phyloP scores from a whole-genome alignment of 225 moss, liverwort and hornwort species.

The Ulota crispa region DNA sequence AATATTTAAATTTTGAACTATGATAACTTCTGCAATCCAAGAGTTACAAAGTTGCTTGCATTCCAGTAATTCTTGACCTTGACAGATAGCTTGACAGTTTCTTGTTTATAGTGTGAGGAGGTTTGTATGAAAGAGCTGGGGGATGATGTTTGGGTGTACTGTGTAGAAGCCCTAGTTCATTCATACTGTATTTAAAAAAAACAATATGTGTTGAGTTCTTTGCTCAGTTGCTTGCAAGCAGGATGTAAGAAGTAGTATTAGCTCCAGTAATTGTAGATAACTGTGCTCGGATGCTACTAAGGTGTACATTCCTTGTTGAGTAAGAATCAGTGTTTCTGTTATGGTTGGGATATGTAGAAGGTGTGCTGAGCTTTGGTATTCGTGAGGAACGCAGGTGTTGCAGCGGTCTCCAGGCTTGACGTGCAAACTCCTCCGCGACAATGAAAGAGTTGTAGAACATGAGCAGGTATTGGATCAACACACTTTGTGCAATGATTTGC shows the following conservation, averaged over 20 bases:
- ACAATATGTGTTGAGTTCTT: background rate
- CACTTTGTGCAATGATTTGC: background rate
- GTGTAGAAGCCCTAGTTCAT: background rate
- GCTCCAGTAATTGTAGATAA: background rate
- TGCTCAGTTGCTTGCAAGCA: no score
- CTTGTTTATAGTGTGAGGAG: no score
- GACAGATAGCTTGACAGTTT: no score
- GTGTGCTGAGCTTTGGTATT: background rate
- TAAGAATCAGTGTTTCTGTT: background rate
- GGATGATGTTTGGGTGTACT: constrained; percentile 22
- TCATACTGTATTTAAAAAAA: background rate
- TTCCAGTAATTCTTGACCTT: no score
- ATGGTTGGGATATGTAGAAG: background rate
- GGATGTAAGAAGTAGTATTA: background rate
- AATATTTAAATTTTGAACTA: no score
- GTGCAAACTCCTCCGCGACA: constrained; percentile 28
- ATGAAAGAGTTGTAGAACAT: constrained; percentile 54
- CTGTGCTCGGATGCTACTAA: background rate
- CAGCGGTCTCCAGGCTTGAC: constrained; percentile 56
- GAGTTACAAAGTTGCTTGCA: no score
- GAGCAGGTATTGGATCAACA: constrained; percentile 55
- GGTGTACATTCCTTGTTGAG: background rate
- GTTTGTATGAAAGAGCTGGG: background rate
- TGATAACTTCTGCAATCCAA: no score
- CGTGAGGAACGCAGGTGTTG: constrained; percentile 55